Evolutionary conservation across 805 yeast genomes (phyloP).

Genomic region (Myxozyma mucilagina): DNA sequence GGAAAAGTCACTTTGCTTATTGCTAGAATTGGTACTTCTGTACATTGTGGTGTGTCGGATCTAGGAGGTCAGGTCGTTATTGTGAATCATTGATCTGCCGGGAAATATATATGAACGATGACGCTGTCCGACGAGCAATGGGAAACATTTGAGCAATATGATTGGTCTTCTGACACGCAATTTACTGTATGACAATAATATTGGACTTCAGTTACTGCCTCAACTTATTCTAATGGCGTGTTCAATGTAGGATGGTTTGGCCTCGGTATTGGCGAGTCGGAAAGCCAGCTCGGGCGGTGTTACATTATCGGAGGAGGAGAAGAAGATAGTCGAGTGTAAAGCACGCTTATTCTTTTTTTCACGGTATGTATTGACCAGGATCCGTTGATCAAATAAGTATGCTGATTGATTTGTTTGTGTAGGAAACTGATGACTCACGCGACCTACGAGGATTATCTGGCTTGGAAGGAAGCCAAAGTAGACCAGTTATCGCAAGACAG

Average conservation of each 20-base stretch:
- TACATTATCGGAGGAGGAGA: slow-evolving; percentile 4
- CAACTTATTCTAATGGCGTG: neutral
- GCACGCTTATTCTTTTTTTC: slow-evolving; percentile 25
- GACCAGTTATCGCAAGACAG: neutral
- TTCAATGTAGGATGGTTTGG: slow-evolving; percentile 12
- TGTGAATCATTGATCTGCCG: too few species aligned
- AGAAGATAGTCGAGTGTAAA: slow-evolving; percentile 7
- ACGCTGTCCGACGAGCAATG: slow-evolving; percentile 17
- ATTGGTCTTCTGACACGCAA: slow-evolving; percentile 20
- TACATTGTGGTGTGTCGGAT: too few species aligned
- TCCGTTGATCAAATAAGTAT: too few species aligned
- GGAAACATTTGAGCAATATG: slow-evolving; percentile 21
- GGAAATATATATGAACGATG: neutral
- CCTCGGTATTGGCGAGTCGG: slow-evolving; percentile 5
- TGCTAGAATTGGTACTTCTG: too few species aligned
- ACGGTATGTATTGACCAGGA: slow-evolving; percentile 8
- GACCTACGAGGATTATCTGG: slow-evolving; percentile 18
- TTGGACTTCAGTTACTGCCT: neutral
- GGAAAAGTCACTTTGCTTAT: too few species aligned
- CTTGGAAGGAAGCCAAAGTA: slow-evolving; percentile 11
- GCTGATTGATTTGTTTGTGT: neutral
- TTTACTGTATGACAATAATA: slow-evolving; percentile 14
- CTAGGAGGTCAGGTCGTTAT: too few species aligned
- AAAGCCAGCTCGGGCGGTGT: slow-evolving; percentile 2
- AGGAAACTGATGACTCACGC: slow-evolving; percentile 21